Conservation (phyloP, 129 eudicot species). For the Sambucus nigra region DNA sequence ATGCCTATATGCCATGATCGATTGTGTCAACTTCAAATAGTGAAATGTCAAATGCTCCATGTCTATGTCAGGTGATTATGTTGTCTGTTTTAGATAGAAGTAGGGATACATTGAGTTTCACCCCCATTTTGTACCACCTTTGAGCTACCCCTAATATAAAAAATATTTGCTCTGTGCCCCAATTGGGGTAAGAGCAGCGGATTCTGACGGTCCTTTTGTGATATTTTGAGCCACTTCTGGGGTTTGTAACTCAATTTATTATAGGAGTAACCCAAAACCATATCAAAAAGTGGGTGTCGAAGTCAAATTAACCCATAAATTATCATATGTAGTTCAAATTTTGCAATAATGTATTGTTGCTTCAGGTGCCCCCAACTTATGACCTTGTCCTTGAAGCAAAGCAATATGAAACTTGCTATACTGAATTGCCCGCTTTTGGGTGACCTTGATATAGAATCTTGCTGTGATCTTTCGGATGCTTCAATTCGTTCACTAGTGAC, state of each 20-base stretch:
- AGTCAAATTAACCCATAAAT: no score
- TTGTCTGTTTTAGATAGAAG: no score
- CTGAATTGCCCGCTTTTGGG: constrained; percentile 80
- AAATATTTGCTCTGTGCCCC: no score
- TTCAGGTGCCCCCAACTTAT: constrained; percentile 90
- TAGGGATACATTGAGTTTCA: no score
- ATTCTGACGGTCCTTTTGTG: no score
- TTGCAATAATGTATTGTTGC: constrained; percentile 9
- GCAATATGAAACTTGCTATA: constrained; percentile 86
- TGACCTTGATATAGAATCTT: constrained; percentile 86
- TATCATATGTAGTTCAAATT: neutral
- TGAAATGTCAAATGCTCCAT: constrained; percentile 83
- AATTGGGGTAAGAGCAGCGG: no score
- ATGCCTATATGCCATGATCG: constrained; percentile 67
- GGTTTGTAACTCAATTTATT: no score
- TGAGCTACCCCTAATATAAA: no score
- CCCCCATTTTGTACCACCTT: no score
- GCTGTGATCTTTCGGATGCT: constrained; percentile 97
- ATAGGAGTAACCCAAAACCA: no score
- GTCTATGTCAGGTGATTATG: constrained; percentile 63
- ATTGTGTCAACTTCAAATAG: constrained; percentile 63
- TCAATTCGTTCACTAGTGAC: constrained; percentile 82
- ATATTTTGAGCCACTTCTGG: no score
- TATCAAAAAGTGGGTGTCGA: no score
- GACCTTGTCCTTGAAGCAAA: constrained; percentile 81